Base-by-base conservation (phyloP, 1,284 basidiomycete species). In the Cryptococcus hybrid region DNA sequence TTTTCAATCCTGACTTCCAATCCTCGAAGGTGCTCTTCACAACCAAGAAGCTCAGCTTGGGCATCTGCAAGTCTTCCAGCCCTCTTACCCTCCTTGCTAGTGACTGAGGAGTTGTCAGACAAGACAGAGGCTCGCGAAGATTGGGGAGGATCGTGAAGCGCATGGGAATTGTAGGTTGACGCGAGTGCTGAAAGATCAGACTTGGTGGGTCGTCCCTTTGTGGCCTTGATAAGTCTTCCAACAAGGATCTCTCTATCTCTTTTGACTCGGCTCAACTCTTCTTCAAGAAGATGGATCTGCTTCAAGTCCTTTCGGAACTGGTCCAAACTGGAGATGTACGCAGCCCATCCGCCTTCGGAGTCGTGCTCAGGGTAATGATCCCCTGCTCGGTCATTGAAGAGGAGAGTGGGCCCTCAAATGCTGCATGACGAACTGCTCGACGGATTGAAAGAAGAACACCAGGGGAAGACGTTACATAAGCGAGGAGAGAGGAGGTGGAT, bases 391-490 rank as follows among this genome's bases (percentile, higher is more conserved):
- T 52, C 37, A 70, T 47, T 3, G 64, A 55, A 5, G 67, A 52
- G 5, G 73, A 73, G 24, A 75, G 64, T 0, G 76, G 76, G 2
- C 77, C 77, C 58, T 78, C 77, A 59, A 78, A 78, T 0, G 71
- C 76, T 3, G 77, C 73, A 62, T 78, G 73, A 34, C 75, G 73
- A 7, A 78, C 77, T 0, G 71, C 66, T 36, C 73, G 66, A 24
- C 77, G 71, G 46, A 78, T 64, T 7, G 74, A 69, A 13, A 65
- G 67, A 24, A 73, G 60, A 9, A 78, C 75, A 11, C 77, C 77
- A 3, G 77, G 74, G 1, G 77, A 78, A 7, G 77, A 78, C 7
- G 77, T 78, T 5, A 75, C 72, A 57, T 78, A 78, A 42, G 77
- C 77, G 43, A 78, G 67, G 40, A 78, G 64, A 3, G 77, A 78